phyloP scores from a whole-genome alignment of 306 rosid genomes.

The Cicer chorassanicum region DNA sequence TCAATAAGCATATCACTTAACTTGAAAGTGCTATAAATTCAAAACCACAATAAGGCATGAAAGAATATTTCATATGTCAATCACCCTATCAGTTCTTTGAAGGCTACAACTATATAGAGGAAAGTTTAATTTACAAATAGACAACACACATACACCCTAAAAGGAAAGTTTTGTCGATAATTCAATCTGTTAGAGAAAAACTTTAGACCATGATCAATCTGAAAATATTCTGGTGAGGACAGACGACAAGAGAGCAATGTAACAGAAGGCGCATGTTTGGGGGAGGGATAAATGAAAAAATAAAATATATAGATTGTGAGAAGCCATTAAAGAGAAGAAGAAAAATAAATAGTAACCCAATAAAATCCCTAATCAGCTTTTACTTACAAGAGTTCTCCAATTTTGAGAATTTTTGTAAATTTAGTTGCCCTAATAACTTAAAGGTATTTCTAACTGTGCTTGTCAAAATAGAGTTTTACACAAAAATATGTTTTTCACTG shows the following conservation, averaged over 20 bases:
- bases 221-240: background rate
- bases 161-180: background rate
- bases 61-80: slow-evolving; percentile 12
- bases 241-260: slow-evolving; percentile 6
- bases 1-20: slow-evolving; percentile 1
- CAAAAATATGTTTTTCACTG: background rate
- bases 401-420: background rate
- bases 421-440: background rate
- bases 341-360: background rate
- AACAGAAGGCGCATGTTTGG: background rate
- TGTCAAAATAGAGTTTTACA: background rate
- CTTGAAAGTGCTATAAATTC: background rate
- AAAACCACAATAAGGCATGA: background rate
- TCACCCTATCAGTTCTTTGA: background rate
- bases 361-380: slow-evolving; percentile 2
- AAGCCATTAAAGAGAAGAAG: background rate
- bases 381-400: background rate
- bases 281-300: background rate
- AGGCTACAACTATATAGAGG: background rate
- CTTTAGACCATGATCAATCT: background rate
- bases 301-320: background rate
- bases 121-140: background rate
- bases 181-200: background rate
- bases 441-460: background rate
- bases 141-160: background rate